Conservation (phyloP, 2,329 filamentous ascomycete genomes). For the Lasiodiplodia theobromae region DNA sequence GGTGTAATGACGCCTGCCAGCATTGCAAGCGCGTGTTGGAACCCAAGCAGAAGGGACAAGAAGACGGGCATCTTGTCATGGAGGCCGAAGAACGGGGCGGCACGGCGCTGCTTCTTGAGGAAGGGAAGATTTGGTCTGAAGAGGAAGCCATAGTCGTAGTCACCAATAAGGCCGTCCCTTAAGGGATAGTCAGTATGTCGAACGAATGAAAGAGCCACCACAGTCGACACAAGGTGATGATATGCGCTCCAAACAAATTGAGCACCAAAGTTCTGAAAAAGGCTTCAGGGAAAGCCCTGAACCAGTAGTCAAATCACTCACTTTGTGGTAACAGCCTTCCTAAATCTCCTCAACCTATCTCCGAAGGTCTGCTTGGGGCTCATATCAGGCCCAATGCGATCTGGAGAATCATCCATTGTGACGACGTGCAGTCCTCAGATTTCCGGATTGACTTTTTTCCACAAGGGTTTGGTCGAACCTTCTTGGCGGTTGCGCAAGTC, state of each 20-base stretch:
- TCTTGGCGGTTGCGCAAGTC: conserved; percentile 6
- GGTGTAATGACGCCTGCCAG: conserved; percentile 73
- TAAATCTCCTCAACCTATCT: conserved; percentile 49
- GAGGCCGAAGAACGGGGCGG: conserved; percentile 85
- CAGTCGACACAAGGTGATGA: neutral
- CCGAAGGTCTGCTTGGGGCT: conserved; percentile 32
- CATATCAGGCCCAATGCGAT: conserved; percentile 51
- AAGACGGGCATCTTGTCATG: conserved; percentile 79
- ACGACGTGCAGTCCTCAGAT: conserved; percentile 4
- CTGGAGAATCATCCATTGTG: conserved; percentile 51
- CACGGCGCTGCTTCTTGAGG: conserved; percentile 66
- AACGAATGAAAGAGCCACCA: neutral
- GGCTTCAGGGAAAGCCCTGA: too few relatives aligned
- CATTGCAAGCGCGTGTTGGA: conserved; percentile 83
- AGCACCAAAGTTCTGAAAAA: neutral
- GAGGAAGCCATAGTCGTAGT: conserved; percentile 89
- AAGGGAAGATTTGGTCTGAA: conserved; percentile 86
- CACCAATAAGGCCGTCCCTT: conserved; percentile 77
- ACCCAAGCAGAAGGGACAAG: conserved; percentile 74
- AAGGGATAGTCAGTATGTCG: conserved; percentile 28
- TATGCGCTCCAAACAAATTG: neutral
- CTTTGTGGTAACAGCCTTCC: conserved; percentile 58
- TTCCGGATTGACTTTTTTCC: conserved; percentile 36
- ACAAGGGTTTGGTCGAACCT: conserved; percentile 41
- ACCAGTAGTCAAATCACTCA: conserved; percentile 37